Evolutionary conservation across 345 rosid species (phyloP), one percentile per base, ranked within the genome.

Genomic region (Aurinia saxatilis): DNA sequence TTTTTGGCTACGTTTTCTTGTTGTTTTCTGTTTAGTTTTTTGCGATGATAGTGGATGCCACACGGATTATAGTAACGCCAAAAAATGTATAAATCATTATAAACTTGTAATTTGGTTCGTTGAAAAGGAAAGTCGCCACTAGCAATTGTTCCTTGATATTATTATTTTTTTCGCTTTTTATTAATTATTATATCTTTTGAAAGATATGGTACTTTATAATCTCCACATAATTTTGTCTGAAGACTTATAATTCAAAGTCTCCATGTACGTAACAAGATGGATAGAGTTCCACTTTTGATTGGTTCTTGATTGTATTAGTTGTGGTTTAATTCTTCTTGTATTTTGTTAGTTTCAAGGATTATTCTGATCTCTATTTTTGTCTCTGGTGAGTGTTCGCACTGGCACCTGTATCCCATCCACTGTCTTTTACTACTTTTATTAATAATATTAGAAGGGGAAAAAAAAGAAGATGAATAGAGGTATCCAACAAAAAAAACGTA

Each of bases 71-170:
- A 68, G 42, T 51, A 51, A 37, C 47, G 33, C 47, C 73, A 68
- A 41, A n/a, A 21, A 39, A 16, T 0, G 3, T 34, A 50, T 34
- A 41, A 33, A 59, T 68, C 73, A 68, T 60, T 46, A 7, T 36
- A 29, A 61, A 54, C 73, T 61, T 61, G 44, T 69, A 63, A 61
- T 53, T 53, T 53, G 73, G 73, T 53, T 68, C 42, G 50, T 47
- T 61, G 67, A 60, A 46, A 46, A 37, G 29, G 25, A 46, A 45
- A 37, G 50, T 37, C 50, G 34, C 63, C 68, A 69, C 73, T 69
- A 61, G 37, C 68, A 37, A 61, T 37, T 53, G 63, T 61, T 52
- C 55, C 73, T 36, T 27, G 6, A 38, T 39, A 30, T 34, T 14
- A 15, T 42, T 39, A 30, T 34, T 14, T 23, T 42, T 59, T 41